Evolutionary conservation across 768 basidiomycete species (phyloP).

Genomic region (Psilocybe sp.): DNA sequence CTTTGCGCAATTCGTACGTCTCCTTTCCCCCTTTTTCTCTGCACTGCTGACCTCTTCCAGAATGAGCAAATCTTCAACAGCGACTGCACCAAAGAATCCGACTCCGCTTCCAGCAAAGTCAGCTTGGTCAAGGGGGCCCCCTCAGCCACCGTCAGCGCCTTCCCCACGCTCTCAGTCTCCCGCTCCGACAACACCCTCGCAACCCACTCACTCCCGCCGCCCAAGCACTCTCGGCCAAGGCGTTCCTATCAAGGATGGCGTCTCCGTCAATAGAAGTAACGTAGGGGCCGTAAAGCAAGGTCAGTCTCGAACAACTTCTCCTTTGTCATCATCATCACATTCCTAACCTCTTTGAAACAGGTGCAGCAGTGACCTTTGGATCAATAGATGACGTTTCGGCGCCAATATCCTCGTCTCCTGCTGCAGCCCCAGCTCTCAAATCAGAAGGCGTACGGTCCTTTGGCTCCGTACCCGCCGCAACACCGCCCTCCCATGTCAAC

Average conservation of each 20-base stretch:
- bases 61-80: slow-evolving; percentile 93
- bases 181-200: slow-evolving; percentile 51
- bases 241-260: slow-evolving; percentile 76
- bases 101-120: slow-evolving; percentile 75
- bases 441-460: slow-evolving; percentile 78
- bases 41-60: slow-evolving; percentile 30
- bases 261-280: slow-evolving; percentile 66
- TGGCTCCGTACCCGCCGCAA: slow-evolving; percentile 71
- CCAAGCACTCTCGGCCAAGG: slow-evolving; percentile 72
- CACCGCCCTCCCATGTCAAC: slow-evolving; percentile 47
- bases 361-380: slow-evolving; percentile 80
- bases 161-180: slow-evolving; percentile 80
- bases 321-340: slow-evolving; percentile 6
- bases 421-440: slow-evolving; percentile 61
- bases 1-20: slow-evolving; percentile 41
- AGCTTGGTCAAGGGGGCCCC: slow-evolving; percentile 91
- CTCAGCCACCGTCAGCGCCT: slow-evolving; percentile 55
- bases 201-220: slow-evolving; percentile 70
- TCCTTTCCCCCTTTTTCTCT: not conserved
- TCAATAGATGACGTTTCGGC: slow-evolving; percentile 82
- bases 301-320: slow-evolving; percentile 25
- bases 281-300: slow-evolving; percentile 69
- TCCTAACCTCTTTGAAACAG: slow-evolving; percentile 27
- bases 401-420: slow-evolving; percentile 81
- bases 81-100: slow-evolving; percentile 69